Percentiles rank a stretch among this genome's conserved stretches.
phyloP scores from a whole-genome alignment of 106 monocot genomes.

The Dendrobium chrysotoxum region DNA sequence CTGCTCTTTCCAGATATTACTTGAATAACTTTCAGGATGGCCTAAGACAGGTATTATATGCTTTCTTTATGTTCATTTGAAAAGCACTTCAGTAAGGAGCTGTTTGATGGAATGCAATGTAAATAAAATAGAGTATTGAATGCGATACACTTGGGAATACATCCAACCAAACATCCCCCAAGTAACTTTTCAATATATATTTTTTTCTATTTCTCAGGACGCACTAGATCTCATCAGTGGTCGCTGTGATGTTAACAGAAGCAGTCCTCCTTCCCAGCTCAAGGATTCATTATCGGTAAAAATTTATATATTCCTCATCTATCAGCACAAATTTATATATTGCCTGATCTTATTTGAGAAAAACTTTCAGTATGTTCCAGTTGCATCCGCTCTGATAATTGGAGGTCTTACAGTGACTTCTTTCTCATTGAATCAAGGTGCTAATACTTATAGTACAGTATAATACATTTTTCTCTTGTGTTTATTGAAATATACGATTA shows the following conservation, averaged over 20 bases:
- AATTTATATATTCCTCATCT: background rate
- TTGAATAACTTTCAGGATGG: conserved; percentile 99
- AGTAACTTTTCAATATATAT: too few species aligned
- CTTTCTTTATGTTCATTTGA: background rate
- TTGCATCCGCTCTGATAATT: conserved; percentile 71
- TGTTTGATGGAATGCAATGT: too few species aligned
- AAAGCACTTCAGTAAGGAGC: background rate
- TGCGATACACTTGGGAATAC: too few species aligned
- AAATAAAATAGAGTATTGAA: too few species aligned
- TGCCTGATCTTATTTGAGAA: background rate
- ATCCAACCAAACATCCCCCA: background rate
- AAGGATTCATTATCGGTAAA: conserved; percentile 75
- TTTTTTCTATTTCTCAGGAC: conserved; percentile 39
- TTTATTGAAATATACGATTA: background rate
- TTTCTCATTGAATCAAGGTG: conserved; percentile 76
- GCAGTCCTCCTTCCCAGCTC: conserved; percentile 54
- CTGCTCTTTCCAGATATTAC: conserved; percentile 88
- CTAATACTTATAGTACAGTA: too few species aligned
- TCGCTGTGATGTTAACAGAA: conserved; percentile 43
- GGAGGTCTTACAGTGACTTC: conserved; percentile 81
- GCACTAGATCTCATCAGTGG: conserved; percentile 88
- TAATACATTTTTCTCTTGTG: background rate
- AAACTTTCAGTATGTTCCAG: conserved; percentile 71
- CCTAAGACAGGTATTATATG: conserved; percentile 59
- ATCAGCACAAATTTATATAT: background rate